Conservation (phyloP, 1,139 yeast species). For the Kodamaea sp. region DNA sequence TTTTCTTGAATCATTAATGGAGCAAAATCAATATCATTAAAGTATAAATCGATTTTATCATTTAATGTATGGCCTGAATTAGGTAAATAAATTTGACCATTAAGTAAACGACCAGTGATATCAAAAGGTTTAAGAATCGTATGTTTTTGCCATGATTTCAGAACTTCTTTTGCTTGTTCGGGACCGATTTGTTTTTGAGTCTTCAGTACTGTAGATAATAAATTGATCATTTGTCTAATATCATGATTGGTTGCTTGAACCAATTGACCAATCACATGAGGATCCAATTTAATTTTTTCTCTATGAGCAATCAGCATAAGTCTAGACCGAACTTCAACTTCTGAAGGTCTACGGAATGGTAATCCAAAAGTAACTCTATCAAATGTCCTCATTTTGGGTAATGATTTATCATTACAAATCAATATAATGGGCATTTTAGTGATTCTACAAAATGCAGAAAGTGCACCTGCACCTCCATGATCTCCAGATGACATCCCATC, state of each 20-base stretch:
- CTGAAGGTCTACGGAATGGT: constrained; percentile 86
- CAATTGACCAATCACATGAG: constrained; percentile 76
- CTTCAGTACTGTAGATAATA: constrained; percentile 78
- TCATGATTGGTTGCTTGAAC: constrained; percentile 86
- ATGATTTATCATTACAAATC: constrained; percentile 87
- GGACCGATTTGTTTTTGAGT: constrained; percentile 62
- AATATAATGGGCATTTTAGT: constrained; percentile 88
- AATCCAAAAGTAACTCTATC: constrained; percentile 81
- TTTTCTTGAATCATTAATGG: constrained; percentile 97
- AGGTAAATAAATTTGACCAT: constrained; percentile 57
- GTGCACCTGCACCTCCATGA: constrained; percentile 96
- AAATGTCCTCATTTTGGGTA: constrained; percentile 95
- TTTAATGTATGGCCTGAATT: constrained; percentile 56
- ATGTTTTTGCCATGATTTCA: constrained; percentile 82
- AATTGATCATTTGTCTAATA: constrained; percentile 88
- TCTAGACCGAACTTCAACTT: constrained; percentile 74
- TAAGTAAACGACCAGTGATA: constrained; percentile 68
- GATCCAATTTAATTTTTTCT: constrained; percentile 78
- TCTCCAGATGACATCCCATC: constrained; percentile 99
- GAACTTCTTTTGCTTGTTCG: constrained; percentile 47
- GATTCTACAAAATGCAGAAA: constrained; percentile 80
- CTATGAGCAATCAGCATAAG: constrained; percentile 87
- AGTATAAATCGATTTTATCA: constrained; percentile 85
- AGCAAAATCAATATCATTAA: constrained; percentile 91
- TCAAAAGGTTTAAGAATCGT: constrained; percentile 92